phyloP scores from a whole-genome alignment of 345 rosid species.

The Gossypium rotundifolium region DNA sequence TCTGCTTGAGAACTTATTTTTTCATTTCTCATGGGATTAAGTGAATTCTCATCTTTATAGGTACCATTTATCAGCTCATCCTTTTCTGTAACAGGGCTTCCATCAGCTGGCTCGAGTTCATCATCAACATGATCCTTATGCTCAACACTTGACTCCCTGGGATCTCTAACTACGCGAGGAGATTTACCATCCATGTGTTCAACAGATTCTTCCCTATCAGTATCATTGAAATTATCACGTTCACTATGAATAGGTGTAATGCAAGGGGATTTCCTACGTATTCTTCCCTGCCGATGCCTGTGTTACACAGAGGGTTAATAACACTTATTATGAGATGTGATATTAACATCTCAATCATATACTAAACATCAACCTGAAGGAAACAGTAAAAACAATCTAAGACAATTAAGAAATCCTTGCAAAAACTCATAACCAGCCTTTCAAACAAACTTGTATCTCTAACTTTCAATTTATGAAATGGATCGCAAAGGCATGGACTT shows the following conservation, averaged over 20 bases:
- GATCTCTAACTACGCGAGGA: constrained; percentile 37
- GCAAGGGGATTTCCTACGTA: constrained; percentile 38
- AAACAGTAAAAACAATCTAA: not conserved
- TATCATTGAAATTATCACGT: constrained; percentile 30
- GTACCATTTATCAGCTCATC: constrained; percentile 33
- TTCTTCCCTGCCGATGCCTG: constrained; percentile 35
- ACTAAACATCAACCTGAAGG: not conserved
- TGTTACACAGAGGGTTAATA: not conserved
- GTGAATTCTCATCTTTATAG: constrained; percentile 22
- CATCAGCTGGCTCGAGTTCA: constrained; percentile 29
- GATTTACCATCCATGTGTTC: constrained; percentile 59
- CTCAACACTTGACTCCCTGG: constrained; percentile 48
- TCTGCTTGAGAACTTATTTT: constrained; percentile 37
- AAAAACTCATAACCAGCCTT: not conserved
- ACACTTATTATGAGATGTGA: not conserved
- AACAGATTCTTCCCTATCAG: constrained; percentile 46
- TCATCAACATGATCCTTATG: constrained; percentile 42
- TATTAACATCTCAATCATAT: not conserved
- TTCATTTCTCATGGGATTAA: constrained; percentile 30
- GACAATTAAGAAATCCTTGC: not conserved
- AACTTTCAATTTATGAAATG: not conserved
- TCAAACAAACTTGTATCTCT: not conserved
- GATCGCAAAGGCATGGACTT: not conserved
- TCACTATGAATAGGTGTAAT: constrained; percentile 40
- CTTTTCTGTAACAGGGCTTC: constrained; percentile 47